Conservation (phyloP, 306 rosid species). For the Trifolium repens region DNA sequence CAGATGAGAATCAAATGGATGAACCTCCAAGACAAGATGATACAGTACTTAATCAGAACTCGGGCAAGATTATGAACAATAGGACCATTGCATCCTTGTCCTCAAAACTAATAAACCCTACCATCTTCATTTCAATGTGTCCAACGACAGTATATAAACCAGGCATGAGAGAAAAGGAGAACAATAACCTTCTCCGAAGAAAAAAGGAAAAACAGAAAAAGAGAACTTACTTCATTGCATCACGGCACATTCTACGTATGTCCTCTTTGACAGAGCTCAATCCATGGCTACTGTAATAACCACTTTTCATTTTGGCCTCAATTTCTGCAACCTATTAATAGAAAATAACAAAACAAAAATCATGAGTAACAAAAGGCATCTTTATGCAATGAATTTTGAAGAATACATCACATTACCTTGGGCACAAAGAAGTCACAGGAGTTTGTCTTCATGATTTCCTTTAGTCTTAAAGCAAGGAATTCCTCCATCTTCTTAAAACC, state of each 20-base stretch:
- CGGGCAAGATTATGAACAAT: conserved; percentile 15
- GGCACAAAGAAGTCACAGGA: conserved; percentile 82
- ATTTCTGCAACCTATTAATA: conserved; percentile 84
- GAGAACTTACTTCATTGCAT: conserved; percentile 85
- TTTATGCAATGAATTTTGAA: conserved; percentile 15
- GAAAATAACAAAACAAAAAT: conserved; percentile 35
- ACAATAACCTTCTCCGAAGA: background rate
- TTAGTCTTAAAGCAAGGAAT: conserved; percentile 81
- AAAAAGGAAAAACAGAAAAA: conserved; percentile 23
- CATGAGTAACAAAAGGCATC: conserved; percentile 9
- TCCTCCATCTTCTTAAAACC: conserved; percentile 95
- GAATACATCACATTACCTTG: conserved; percentile 62
- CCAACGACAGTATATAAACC: conserved; percentile 24
- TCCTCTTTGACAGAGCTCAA: conserved; percentile 88
- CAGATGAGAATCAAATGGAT: conserved; percentile 27
- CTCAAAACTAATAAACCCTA: conserved; percentile 3
- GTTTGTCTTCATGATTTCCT: conserved; percentile 90
- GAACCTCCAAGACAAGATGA: conserved; percentile 29
- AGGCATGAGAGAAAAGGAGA: conserved; percentile 14
- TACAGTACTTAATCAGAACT: conserved; percentile 15
- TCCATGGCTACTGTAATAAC: conserved; percentile 87
- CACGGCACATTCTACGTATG: conserved; percentile 94
- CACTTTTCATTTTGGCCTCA: conserved; percentile 81
- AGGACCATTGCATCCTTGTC: conserved; percentile 18
- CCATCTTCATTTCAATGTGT: conserved; percentile 27